These are phyloP conservation scores for Nicotiana tomentosiformis DNA, from an alignment of 257 asterid species.

Conservation along the genomic window DNA sequence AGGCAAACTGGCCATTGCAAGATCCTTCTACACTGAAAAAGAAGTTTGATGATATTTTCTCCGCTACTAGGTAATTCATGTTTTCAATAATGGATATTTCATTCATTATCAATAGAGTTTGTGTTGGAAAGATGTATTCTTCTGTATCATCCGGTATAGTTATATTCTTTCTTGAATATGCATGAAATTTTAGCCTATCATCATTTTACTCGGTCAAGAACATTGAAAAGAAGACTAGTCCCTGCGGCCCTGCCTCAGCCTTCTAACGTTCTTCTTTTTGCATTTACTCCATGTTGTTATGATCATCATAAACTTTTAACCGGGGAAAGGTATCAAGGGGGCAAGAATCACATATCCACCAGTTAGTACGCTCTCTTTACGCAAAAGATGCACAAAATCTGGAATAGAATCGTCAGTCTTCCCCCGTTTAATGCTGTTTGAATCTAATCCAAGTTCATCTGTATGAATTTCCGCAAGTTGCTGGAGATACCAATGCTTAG, in stretches of 20 bases:
- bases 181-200: background rate
- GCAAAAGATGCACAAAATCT: background rate
- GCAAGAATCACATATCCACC: background rate
- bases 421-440: background rate
- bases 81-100: background rate
- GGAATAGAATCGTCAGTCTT: background rate
- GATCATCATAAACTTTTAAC: background rate
- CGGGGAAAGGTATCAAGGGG: background rate
- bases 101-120: background rate
- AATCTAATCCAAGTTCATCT: background rate
- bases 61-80: constrained; percentile 81
- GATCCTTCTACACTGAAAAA: constrained; percentile 87
- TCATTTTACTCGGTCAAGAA: background rate
- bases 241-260: background rate
- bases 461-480: background rate
- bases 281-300: background rate
- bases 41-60: constrained; percentile 94
- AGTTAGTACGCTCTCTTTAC: background rate
- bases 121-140: background rate
- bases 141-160: background rate
- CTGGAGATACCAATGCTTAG: background rate
- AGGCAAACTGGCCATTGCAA: constrained; percentile 99
- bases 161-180: background rate
- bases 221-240: background rate
- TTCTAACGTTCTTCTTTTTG: background rate